Conservation (phyloP, 139 green algal species). For the Pseudopediastrum boryanum region DNA sequence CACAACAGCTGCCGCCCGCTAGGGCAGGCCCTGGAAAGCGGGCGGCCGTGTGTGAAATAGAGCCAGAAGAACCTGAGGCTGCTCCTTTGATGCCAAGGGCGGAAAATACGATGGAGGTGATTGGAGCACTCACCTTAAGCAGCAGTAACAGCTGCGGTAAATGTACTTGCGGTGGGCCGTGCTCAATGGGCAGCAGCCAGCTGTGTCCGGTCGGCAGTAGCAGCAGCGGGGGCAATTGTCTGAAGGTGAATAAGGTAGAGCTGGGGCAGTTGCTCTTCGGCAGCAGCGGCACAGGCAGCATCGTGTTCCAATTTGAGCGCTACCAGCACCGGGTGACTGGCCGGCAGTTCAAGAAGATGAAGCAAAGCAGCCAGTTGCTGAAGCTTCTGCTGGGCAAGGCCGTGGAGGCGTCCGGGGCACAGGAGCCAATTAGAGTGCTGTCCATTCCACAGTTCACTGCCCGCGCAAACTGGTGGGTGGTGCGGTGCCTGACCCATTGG, state of each 20-base stretch:
- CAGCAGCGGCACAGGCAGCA: neutral
- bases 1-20: conserved; percentile 8
- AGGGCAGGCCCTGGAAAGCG: no score
- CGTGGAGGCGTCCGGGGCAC: neutral
- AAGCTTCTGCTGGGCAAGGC: neutral
- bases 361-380: conserved; percentile 10
- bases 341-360: conserved; percentile 4
- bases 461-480: conserved; percentile 19
- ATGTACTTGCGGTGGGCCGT: neutral
- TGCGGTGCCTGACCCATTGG: conserved; percentile 31
- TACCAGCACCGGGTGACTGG: neutral
- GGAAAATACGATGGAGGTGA: no score
- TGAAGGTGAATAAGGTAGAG: neutral
- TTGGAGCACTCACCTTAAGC: no score
- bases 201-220: neutral
- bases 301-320: conserved; percentile 22
- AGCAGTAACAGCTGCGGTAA: neutral
- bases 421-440: neutral
- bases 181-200: neutral
- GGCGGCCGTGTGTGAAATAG: no score
- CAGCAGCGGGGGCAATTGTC: neutral
- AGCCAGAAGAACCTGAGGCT: no score
- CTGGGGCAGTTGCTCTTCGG: neutral
- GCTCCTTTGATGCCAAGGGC: no score
- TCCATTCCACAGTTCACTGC: conserved; percentile 5